These are phyloP conservation scores for Pyrenochaeta sp. DNA, from an alignment of 2,329 filamentous ascomycete genomes.

Conservation along the genomic window DNA sequence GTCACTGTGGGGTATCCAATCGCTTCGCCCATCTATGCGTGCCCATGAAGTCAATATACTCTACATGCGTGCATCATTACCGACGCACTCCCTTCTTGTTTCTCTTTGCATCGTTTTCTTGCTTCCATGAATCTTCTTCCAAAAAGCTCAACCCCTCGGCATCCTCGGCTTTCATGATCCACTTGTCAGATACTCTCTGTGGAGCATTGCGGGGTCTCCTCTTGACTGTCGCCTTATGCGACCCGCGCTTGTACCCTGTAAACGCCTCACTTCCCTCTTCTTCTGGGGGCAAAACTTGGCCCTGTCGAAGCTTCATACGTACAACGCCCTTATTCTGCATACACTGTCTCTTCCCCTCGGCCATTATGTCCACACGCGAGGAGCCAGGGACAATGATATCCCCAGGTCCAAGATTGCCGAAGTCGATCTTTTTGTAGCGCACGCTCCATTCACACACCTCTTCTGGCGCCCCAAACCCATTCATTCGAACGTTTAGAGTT, in stretches of 20 bases:
- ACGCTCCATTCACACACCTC: conserved; percentile 27
- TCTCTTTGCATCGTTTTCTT: too few relatives aligned
- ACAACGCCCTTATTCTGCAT: neutral
- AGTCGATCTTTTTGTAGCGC: conserved; percentile 36
- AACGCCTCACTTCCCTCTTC: neutral
- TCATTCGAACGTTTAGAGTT: conserved; percentile 26
- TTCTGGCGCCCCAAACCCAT: conserved; percentile 14
- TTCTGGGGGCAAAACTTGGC: neutral
- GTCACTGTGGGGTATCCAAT: too few relatives aligned
- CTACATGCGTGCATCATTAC: too few relatives aligned
- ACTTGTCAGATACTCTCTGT: neutral
- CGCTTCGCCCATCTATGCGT: too few relatives aligned
- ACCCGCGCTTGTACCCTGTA: conserved; percentile 4
- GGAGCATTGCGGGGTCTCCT: neutral
- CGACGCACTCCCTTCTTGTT: too few relatives aligned
- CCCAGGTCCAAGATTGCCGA: conserved; percentile 5
- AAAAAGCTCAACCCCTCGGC: neutral
- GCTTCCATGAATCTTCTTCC: neutral
- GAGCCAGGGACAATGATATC: conserved; percentile 19
- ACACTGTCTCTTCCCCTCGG: conserved; percentile 8
- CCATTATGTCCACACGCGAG: conserved; percentile 8
- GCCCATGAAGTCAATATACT: too few relatives aligned
- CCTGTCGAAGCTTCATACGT: neutral
- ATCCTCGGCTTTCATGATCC: conserved; percentile 2
- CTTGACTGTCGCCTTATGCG: neutral